Percentiles rank a stretch among this genome's conserved stretches.
phyloP scores from a whole-genome alignment of 495 filamentous ascomycete genomes.

The Hyaloscypha variabilis region DNA sequence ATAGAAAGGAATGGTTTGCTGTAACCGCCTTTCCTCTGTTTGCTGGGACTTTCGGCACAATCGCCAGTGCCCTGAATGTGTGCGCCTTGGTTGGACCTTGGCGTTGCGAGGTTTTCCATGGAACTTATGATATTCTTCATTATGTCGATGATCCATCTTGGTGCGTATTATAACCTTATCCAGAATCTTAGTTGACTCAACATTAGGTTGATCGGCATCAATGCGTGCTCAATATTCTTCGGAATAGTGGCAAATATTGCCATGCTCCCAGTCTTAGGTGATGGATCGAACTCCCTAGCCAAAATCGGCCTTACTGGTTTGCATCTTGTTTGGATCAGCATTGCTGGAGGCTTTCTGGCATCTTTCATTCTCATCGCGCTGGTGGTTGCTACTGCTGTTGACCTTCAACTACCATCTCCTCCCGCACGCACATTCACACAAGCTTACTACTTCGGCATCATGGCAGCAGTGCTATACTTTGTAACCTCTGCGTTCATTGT shows the following conservation, averaged over 20 bases:
- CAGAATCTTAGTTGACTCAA: neutral
- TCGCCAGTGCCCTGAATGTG: constrained; percentile 75
- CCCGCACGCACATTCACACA: constrained; percentile 53
- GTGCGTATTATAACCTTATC: constrained; percentile 38
- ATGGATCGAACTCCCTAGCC: constrained; percentile 45
- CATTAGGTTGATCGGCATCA: constrained; percentile 64
- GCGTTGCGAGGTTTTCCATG: constrained; percentile 48
- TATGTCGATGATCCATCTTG: constrained; percentile 71
- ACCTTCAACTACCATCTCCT: constrained; percentile 36
- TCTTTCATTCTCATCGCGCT: constrained; percentile 19
- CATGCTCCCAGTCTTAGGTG: constrained; percentile 78
- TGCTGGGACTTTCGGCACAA: constrained; percentile 81
- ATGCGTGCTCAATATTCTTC: constrained; percentile 67
- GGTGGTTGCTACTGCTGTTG: constrained; percentile 54
- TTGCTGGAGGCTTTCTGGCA: constrained; percentile 44
- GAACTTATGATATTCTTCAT: constrained; percentile 16
- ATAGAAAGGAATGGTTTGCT: constrained; percentile 20
- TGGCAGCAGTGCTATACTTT: constrained; percentile 74
- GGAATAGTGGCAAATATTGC: constrained; percentile 70
- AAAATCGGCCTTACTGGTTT: neutral
- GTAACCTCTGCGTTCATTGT: constrained; percentile 70
- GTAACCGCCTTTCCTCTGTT: constrained; percentile 73
- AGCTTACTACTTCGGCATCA: constrained; percentile 78
- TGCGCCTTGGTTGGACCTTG: constrained; percentile 73
- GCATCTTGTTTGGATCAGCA: constrained; percentile 34